These are phyloP conservation scores for Botrytis pseudocinerea DNA, from an alignment of 2,329 filamentous ascomycete genomes.

Conservation along the genomic window DNA sequence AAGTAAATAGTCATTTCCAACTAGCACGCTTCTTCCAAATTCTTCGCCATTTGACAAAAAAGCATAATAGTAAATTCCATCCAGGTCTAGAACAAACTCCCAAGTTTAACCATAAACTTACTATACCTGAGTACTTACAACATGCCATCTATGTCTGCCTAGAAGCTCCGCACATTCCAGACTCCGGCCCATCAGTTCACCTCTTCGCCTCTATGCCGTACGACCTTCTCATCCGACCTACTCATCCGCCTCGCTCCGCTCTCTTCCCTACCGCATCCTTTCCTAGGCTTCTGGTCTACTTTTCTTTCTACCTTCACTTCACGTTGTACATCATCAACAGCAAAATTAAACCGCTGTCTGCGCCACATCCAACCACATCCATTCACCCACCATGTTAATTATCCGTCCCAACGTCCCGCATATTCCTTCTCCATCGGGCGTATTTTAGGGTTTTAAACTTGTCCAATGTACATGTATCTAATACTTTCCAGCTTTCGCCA, in stretches of 20 bases:
- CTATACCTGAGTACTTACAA: background rate
- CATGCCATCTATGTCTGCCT: background rate
- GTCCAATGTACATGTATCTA: background rate
- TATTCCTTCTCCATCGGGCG: background rate
- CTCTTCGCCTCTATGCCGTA: background rate
- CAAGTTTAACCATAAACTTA: background rate
- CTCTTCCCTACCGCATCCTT: background rate
- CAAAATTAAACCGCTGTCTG: background rate
- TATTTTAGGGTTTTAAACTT: background rate
- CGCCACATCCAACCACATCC: conserved; percentile 3
- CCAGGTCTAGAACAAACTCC: background rate
- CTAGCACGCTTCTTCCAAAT: background rate
- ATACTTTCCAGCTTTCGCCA: background rate
- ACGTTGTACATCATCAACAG: background rate
- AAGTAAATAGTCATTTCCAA: too few species aligned
- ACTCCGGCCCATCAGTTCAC: background rate
- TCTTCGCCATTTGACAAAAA: background rate
- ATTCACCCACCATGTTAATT: background rate
- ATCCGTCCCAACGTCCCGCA: background rate
- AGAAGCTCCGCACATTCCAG: background rate
- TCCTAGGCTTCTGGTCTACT: background rate
- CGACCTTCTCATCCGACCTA: background rate
- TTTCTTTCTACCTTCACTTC: background rate
- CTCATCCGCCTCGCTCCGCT: too few species aligned
- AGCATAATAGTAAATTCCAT: background rate